A percentile compares a stretch with the other conserved stretches of the same genome.
Evolutionary conservation across 306 rosid species (phyloP).

Genomic region (Corylus heterophylla): DNA sequence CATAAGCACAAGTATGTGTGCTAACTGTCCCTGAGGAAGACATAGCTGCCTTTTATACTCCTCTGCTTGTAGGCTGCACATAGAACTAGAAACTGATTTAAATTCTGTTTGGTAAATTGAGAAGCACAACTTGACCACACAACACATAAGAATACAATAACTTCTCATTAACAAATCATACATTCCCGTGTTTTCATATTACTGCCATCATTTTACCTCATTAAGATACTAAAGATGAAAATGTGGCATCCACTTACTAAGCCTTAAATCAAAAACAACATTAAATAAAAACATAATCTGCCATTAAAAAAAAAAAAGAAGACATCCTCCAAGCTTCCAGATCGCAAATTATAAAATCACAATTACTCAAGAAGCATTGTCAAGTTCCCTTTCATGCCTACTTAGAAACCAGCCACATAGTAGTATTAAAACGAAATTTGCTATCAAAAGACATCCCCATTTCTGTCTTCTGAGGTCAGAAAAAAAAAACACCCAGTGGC

Average conservation of each 20-base stretch:
- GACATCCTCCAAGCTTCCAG: not conserved
- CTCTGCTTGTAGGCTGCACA: not conserved
- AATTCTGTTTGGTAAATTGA: not conserved
- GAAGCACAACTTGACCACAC: constrained; percentile 1
- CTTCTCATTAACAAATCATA: not conserved
- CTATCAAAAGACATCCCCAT: not conserved
- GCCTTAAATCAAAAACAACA: not conserved
- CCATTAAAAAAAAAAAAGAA: not conserved
- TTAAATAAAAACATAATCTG: not conserved
- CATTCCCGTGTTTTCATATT: not conserved
- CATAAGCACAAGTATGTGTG: not conserved
- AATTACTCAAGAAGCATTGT: not conserved
- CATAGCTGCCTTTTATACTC: not conserved
- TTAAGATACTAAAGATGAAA: not conserved
- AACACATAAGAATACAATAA: not conserved
- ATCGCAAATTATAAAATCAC: not conserved
- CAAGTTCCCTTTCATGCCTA: not conserved
- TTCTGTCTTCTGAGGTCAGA: not conserved
- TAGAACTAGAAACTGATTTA: not conserved
- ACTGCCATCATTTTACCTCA: not conserved
- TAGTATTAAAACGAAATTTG: not conserved
- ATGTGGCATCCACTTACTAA: not conserved
- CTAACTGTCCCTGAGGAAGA: not conserved
- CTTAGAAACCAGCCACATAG: not conserved
- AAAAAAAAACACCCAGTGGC: not conserved